These are phyloP conservation scores for Xylariaceae sp. DNA, from an alignment of 2,329 filamentous ascomycete genomes.

Conservation along the genomic window DNA sequence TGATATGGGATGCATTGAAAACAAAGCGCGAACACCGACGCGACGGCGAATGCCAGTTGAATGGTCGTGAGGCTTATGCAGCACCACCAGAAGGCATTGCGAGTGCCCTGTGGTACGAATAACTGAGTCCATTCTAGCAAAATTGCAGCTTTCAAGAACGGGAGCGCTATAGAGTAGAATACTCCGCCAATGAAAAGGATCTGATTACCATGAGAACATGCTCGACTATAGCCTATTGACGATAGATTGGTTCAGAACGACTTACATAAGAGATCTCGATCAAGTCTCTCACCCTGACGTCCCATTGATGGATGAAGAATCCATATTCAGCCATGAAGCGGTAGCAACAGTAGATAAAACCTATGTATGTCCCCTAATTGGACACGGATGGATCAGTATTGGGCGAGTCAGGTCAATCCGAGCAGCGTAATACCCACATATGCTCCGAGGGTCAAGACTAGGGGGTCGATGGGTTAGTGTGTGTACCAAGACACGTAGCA, in stretches of 20 bases:
- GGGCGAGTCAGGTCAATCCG: not conserved
- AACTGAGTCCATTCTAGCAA: conserved; percentile 15
- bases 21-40: conserved; percentile 9
- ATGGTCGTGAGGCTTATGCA: conserved; percentile 8
- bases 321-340: conserved; percentile 11
- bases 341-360: conserved; percentile 12
- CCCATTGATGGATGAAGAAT: conserved; percentile 17
- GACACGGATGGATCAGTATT: not conserved
- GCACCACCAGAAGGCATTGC: conserved; percentile 15
- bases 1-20: conserved; percentile 11
- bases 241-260: not conserved
- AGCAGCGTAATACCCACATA: conserved; percentile 5
- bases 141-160: conserved; percentile 13
- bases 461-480: not conserved
- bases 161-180: conserved; percentile 9
- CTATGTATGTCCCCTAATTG: conserved; percentile 9
- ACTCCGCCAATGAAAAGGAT: conserved; percentile 12
- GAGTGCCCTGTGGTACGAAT: conserved; percentile 12
- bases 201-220: conserved; percentile 7
- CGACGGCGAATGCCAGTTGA: conserved; percentile 8
- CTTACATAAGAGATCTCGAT: conserved; percentile 12
- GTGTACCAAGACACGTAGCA: not conserved
- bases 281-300: conserved; percentile 9
- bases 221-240: no score
- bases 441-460: conserved; percentile 8